phyloP scores from a whole-genome alignment of 306 rosid genomes.

The Pterocarpus santalinus region DNA sequence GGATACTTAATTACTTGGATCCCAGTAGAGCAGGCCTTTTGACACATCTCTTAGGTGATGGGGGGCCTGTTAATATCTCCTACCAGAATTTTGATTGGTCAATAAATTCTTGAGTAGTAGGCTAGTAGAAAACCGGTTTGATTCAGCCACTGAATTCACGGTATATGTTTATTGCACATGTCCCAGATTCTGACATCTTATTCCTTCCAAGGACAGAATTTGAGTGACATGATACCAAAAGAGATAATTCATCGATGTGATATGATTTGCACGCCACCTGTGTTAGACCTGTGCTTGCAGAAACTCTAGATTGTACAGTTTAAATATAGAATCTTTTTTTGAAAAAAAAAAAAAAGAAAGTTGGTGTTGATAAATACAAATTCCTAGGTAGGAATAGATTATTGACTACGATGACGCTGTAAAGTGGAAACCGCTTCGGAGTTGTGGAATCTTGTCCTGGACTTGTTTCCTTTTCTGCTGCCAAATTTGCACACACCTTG shows the following conservation, averaged over 20 bases:
- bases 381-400: conserved; percentile 32
- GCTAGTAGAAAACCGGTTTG: neutral
- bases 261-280: conserved; percentile 23
- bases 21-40: conserved; percentile 89
- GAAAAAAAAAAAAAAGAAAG: neutral
- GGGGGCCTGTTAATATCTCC: conserved; percentile 67
- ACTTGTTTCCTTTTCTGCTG: neutral
- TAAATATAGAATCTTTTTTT: neutral
- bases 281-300: neutral
- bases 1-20: conserved; percentile 77
- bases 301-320: conserved; percentile 39
- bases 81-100: conserved; percentile 84
- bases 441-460: neutral
- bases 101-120: conserved; percentile 59
- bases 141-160: conserved; percentile 33
- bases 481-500: conserved; percentile 15
- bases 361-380: conserved; percentile 6
- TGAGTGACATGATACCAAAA: conserved; percentile 11
- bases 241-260: neutral
- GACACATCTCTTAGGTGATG: conserved; percentile 85
- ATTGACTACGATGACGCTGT: conserved; percentile 21
- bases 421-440: neutral
- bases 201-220: conserved; percentile 35
- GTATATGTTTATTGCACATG: conserved; percentile 6
- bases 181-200: conserved; percentile 34